Conservation (phyloP, 768 basidiomycete genomes). For the Naganishia vishniacii region DNA sequence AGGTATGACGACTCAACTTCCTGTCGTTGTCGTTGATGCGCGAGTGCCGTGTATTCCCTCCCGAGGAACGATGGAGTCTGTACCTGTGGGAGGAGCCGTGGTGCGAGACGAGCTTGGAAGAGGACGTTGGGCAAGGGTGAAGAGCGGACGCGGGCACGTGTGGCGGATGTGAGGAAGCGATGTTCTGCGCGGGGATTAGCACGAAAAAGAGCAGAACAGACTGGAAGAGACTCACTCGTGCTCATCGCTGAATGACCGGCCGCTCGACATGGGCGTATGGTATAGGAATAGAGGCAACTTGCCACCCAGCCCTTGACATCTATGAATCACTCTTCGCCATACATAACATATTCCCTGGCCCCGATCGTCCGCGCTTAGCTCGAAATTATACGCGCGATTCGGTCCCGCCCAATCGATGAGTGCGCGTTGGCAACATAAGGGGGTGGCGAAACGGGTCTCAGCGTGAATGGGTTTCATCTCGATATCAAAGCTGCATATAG, state of each 20-base stretch:
- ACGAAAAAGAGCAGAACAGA: background rate
- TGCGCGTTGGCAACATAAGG: too few relatives aligned
- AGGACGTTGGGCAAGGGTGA: background rate
- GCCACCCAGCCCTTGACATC: too few relatives aligned
- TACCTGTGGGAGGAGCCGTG: background rate
- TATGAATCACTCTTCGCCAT: too few relatives aligned
- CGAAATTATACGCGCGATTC: too few relatives aligned
- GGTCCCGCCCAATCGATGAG: too few relatives aligned
- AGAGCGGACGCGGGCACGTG: background rate
- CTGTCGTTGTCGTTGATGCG: background rate
- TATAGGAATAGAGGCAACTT: too few relatives aligned
- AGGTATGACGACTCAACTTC: too few relatives aligned
- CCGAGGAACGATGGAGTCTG: background rate
- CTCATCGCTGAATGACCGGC: conserved; percentile 3
- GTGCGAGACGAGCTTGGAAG: conserved; percentile 3
- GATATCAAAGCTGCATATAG: too few relatives aligned
- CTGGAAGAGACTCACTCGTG: background rate
- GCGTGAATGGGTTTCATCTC: too few relatives aligned
- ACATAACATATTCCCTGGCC: too few relatives aligned
- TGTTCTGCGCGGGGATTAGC: conserved; percentile 16
- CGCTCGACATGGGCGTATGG: background rate
- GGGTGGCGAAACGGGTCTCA: too few relatives aligned
- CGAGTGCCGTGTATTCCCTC: background rate
- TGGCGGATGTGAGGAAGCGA: conserved; percentile 8
- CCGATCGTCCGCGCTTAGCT: too few relatives aligned